These are phyloP conservation scores for Gossypium trilobum DNA, from an alignment of 441 rosid species.

Conservation along the genomic window DNA sequence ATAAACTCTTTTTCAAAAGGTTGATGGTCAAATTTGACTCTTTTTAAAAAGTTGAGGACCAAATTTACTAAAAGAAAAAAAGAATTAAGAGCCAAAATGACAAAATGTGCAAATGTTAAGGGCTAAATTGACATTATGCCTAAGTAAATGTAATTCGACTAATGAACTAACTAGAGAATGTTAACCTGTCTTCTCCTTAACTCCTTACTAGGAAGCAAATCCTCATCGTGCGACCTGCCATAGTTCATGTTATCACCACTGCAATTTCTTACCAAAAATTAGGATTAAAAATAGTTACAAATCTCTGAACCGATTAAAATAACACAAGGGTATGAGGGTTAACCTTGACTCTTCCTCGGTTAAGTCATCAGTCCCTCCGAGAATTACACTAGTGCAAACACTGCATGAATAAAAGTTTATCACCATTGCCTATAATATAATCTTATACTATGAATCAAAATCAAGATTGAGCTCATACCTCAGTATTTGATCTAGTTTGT, in stretches of 20 bases:
- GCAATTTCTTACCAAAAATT: slow-evolving; percentile 19
- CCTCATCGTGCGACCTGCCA: slow-evolving; percentile 50
- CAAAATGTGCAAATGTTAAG: too few relatives aligned
- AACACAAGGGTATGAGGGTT: not conserved
- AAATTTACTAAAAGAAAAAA: too few relatives aligned
- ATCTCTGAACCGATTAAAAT: not conserved
- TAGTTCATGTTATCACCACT: slow-evolving; percentile 61
- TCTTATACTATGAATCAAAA: not conserved
- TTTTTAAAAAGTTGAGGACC: too few relatives aligned
- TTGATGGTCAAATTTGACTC: too few relatives aligned
- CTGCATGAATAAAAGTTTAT: slow-evolving; percentile 25
- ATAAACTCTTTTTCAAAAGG: too few relatives aligned
- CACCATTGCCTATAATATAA: slow-evolving; percentile 3
- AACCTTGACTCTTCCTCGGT: slow-evolving; percentile 83
- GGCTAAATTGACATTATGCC: too few relatives aligned
- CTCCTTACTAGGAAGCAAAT: slow-evolving; percentile 61
- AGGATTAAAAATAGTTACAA: not conserved
- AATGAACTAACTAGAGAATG: slow-evolving; percentile 1
- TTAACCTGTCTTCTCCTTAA: slow-evolving; percentile 71
- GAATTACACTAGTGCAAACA: slow-evolving; percentile 71
- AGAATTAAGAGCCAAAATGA: too few relatives aligned
- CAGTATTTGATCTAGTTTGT: slow-evolving; percentile 82
- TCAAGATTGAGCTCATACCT: slow-evolving; percentile 38
- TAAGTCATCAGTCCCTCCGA: slow-evolving; percentile 62
- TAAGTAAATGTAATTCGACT: not conserved